A percentile compares a stretch with the other conserved stretches of the same genome.
These are phyloP conservation scores for Logfia minima DNA, from an alignment of 129 eudicot genomes.

Conservation along the genomic window DNA sequence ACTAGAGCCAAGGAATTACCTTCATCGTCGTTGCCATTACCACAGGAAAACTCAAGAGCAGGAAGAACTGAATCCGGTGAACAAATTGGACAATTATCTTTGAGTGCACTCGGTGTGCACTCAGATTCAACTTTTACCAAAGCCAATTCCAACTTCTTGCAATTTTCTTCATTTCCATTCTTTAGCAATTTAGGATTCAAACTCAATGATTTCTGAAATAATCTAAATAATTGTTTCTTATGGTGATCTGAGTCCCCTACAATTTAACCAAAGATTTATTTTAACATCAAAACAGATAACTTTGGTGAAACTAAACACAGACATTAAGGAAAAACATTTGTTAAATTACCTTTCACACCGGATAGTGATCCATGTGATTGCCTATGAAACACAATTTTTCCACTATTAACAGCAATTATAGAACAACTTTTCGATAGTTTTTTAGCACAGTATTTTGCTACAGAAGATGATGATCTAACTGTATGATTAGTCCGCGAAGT, in stretches of 20 bases:
- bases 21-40: slow-evolving; percentile 29
- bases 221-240: slow-evolving; percentile 50
- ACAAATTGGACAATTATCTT: slow-evolving; percentile 61
- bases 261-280: neutral
- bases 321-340: neutral
- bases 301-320: neutral
- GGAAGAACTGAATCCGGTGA: slow-evolving; percentile 36
- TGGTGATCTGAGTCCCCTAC: slow-evolving; percentile 50
- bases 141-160: slow-evolving; percentile 38
- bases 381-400: slow-evolving; percentile 64
- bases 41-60: slow-evolving; percentile 35
- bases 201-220: slow-evolving; percentile 61
- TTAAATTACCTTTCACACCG: slow-evolving; percentile 49
- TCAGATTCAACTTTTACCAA: slow-evolving; percentile 34
- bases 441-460: slow-evolving; percentile 84
- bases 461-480: slow-evolving; percentile 53
- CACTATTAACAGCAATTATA: slow-evolving; percentile 65
- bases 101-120: slow-evolving; percentile 18
- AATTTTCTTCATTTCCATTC: slow-evolving; percentile 30
- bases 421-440: slow-evolving; percentile 51
- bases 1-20: slow-evolving; percentile 69
- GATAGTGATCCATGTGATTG: slow-evolving; percentile 43
- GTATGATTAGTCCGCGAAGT: slow-evolving; percentile 43
- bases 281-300: slow-evolving; percentile 10
- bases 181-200: slow-evolving; percentile 46